Evolutionary conservation across 352 stramenopile species (phyloP).

Genomic region (Phytophthora idaei): DNA sequence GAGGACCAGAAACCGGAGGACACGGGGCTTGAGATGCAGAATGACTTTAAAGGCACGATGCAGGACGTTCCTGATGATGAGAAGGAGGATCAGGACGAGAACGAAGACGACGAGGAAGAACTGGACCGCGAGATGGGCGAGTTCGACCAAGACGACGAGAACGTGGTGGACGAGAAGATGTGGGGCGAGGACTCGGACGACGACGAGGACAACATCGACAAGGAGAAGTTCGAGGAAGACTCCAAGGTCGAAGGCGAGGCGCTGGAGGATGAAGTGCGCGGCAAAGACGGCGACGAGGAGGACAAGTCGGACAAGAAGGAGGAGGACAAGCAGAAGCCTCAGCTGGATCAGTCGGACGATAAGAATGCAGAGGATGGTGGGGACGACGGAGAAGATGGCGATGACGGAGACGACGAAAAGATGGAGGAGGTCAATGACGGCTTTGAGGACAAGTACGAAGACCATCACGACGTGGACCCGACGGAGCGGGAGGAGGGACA

Average conservation of each 20-base stretch:
- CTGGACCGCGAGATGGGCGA: slow-evolving; percentile 99
- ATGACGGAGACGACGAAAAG: slow-evolving; percentile 51
- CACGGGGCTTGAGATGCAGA: slow-evolving; percentile 99
- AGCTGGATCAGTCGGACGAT: slow-evolving; percentile 49
- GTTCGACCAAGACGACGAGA: slow-evolving; percentile 94
- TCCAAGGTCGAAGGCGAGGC: slow-evolving; percentile 81
- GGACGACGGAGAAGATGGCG: slow-evolving; percentile 46
- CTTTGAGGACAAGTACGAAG: slow-evolving; percentile 88
- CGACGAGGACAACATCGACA: slow-evolving; percentile 94
- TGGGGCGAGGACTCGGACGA: slow-evolving; percentile 95
- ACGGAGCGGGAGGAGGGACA: slow-evolving; percentile 60
- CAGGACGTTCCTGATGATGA: slow-evolving; percentile 96
- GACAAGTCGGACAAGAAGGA: slow-evolving; percentile 62
- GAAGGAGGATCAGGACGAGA: slow-evolving; percentile 84
- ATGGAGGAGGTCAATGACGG: slow-evolving; percentile 91
- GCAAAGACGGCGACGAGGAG: slow-evolving; percentile 90
- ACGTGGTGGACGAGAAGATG: slow-evolving; percentile 99
- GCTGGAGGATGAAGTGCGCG: slow-evolving; percentile 88
- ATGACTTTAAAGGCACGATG: slow-evolving; percentile 99
- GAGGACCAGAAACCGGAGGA: slow-evolving; percentile 93
- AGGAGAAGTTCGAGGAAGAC: slow-evolving; percentile 94
- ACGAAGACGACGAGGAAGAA: slow-evolving; percentile 93
- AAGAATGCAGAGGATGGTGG: slow-evolving; percentile 40
- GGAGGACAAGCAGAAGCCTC: slow-evolving; percentile 57
- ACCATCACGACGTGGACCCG: slow-evolving; percentile 70